Conservation (phyloP, 148 eudicot species). For the Dysphania ambrosioides region DNA sequence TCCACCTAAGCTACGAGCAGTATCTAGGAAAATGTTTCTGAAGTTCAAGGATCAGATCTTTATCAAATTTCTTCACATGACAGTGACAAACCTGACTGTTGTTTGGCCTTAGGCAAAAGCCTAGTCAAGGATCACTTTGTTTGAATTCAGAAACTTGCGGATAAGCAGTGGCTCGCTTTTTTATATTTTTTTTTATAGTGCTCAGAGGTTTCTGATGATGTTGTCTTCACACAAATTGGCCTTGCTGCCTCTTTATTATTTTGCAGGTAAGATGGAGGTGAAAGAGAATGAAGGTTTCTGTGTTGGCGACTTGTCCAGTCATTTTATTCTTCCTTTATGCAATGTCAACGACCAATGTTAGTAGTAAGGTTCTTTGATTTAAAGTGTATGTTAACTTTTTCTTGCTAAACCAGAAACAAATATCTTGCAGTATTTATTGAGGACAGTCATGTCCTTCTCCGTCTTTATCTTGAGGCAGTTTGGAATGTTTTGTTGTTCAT, state of each 20-base stretch:
- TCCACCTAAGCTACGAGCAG: slow-evolving; percentile 5
- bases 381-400: slow-evolving; percentile 40
- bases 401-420: slow-evolving; percentile 19
- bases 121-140: slow-evolving; percentile 16
- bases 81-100: slow-evolving; percentile 11
- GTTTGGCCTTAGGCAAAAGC: slow-evolving; percentile 15
- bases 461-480: background rate
- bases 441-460: slow-evolving; percentile 19
- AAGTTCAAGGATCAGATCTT: slow-evolving; percentile 22
- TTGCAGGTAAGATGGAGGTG: slow-evolving; percentile 60
- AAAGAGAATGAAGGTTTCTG: slow-evolving; percentile 32
- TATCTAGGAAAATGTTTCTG: slow-evolving; percentile 4
- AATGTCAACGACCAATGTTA: slow-evolving; percentile 36
- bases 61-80: slow-evolving; percentile 6
- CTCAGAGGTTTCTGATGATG: slow-evolving; percentile 29
- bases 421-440: slow-evolving; percentile 11
- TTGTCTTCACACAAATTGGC: slow-evolving; percentile 36
- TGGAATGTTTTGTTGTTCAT: slow-evolving; percentile 1
- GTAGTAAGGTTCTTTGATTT: slow-evolving; percentile 37
- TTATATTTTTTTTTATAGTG: slow-evolving; percentile 28
- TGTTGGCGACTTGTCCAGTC: slow-evolving; percentile 25
- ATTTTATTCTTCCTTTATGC: slow-evolving; percentile 35
- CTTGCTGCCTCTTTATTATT: slow-evolving; percentile 40
- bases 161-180: slow-evolving; percentile 27
- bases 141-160: slow-evolving; percentile 15